These are phyloP conservation scores for Talaromyces piceae DNA, from an alignment of 2,329 filamentous ascomycete species.

Conservation along the genomic window DNA sequence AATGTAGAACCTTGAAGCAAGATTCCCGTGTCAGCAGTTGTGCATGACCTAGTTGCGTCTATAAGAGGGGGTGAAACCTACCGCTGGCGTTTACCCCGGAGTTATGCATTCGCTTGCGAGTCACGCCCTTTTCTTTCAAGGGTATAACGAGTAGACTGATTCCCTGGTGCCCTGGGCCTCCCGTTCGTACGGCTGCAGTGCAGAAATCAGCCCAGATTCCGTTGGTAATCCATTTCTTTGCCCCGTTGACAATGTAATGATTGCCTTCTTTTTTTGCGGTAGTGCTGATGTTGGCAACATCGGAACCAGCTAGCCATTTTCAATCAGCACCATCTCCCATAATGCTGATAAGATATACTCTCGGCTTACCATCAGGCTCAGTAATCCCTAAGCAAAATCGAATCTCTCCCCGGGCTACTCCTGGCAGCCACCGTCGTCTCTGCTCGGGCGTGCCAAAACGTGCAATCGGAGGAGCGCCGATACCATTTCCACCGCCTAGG, in stretches of 20 bases:
- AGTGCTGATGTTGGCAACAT: slow-evolving; percentile 57
- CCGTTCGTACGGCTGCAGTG: slow-evolving; percentile 56
- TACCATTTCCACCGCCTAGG: slow-evolving; percentile 53
- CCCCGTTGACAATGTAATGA: slow-evolving; percentile 56
- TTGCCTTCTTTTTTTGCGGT: slow-evolving; percentile 48
- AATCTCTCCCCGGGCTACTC: slow-evolving; percentile 51
- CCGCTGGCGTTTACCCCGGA: slow-evolving; percentile 61
- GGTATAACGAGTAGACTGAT: slow-evolving; percentile 54
- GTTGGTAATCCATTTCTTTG: slow-evolving; percentile 63
- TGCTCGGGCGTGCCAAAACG: slow-evolving; percentile 55
- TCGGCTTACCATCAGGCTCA: slow-evolving; percentile 47
- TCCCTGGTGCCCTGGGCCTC: slow-evolving; percentile 46
- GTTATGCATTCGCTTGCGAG: slow-evolving; percentile 47
- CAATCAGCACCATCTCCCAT: background rate
- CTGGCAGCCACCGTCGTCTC: slow-evolving; percentile 52
- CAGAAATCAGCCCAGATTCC: slow-evolving; percentile 54
- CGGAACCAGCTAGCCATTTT: slow-evolving; percentile 45
- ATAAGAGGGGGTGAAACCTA: slow-evolving; percentile 18
- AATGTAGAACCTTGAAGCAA: slow-evolving; percentile 42
- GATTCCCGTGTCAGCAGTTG: slow-evolving; percentile 2
- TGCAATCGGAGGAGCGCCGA: slow-evolving; percentile 59
- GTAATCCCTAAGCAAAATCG: slow-evolving; percentile 60
- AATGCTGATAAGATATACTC: slow-evolving; percentile 11
- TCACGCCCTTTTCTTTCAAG: slow-evolving; percentile 43
- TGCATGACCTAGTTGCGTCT: background rate